Base-by-base conservation (phyloP, 768 basidiomycete species). In the Auricularia auricula-judae region DNA sequence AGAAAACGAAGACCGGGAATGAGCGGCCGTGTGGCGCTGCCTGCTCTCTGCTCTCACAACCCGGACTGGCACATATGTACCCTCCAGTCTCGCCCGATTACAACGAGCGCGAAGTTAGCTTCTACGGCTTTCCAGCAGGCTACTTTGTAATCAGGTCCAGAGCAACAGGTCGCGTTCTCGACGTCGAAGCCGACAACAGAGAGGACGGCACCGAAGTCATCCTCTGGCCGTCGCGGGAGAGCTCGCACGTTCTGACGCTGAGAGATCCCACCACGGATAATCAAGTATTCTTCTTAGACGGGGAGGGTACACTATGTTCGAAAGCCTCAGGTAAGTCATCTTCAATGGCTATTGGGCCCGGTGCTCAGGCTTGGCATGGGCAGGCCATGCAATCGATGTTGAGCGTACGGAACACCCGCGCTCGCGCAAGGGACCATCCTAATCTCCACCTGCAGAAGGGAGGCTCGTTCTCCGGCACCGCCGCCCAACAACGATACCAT, bases 271-370 rank as follows among this genome's bases (percentile, higher is more conserved):
- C 82, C 39, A 79, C 85, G 1, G 85, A 89, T 66, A 93, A 93
- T 47, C 62, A 92, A 88, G 88, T 93, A 18, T 93, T 91, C 76
- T 93, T 89, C 76, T 82, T 93, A 63, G 91, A 93, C 72, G 81
- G 82, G 2, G 82, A 83, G 21, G 91, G 91, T 21, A 84, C 84
- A 10, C 74, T 93, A 51, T 93, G 89, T 72, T 89, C 91, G 8
- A 81, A 87, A 68, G 82, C 84, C 3, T 83, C 90, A 16, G 47
- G 47, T 51, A 18, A 42, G 39, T 14, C 8, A 8, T 8, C 21
- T 51, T 18, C 16, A 18, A 12, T 5, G 21, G 10, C 47, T 18
- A 51, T 21, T 51, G 47, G 11, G 47, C 16, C 21, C 18, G 4
- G 21, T 51, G 21, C 47, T 51, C 47, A 51, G 18, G 47, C 47